Evolutionary conservation across 2,329 filamentous ascomycete genomes (phyloP), one percentile per base, ranked within the genome.

Genomic region (Botrytis galanthina): DNA sequence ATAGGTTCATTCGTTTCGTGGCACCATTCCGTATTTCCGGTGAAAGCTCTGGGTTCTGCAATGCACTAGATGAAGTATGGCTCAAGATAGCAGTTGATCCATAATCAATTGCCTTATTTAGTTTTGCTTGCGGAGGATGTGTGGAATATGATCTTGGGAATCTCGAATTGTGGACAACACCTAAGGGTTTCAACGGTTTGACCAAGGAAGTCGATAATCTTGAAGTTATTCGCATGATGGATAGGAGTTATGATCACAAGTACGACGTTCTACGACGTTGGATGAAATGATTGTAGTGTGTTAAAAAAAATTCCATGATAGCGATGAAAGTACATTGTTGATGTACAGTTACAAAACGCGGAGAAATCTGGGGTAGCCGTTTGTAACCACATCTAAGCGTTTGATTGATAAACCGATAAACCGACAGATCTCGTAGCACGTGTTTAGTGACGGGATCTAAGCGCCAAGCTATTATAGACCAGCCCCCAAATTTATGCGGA

Each of bases 61-160:
- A 87, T 12, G 94, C 90, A 1, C 90, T 85, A 77, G 93, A 90
- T 2, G 94, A 87, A 37, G 89, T 92, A 81, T 98, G 96, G 73
- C 94, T 88, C 42, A 99, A 88, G 59, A 98, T 84, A 22, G 93
- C 88, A 1, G 92, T 97, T 26, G 91, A 90, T 75, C 91, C 89
- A 84, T 96, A 99, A 85, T 98, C 95, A 78, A 94, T 90, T 10
- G 95, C 93, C 66, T 94, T 84, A 82, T 99, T 99, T 72, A 99
- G 88, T 77, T 85, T 87, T 70, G 89, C 89, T 73, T 88, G 88
- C 39, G 88, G 85, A 46, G 87, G 87, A 73, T 77, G 76, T 7
- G 79, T 78, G 22, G 80, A 81, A 73, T 81, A 81, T 32, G 63
- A 60, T 57, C 76, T 73, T 22, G 26, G 35, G 35, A 42, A 44